Base-by-base conservation (phyloP, 352 stramenopile species). In the Phytophthora tentaculata region DNA sequence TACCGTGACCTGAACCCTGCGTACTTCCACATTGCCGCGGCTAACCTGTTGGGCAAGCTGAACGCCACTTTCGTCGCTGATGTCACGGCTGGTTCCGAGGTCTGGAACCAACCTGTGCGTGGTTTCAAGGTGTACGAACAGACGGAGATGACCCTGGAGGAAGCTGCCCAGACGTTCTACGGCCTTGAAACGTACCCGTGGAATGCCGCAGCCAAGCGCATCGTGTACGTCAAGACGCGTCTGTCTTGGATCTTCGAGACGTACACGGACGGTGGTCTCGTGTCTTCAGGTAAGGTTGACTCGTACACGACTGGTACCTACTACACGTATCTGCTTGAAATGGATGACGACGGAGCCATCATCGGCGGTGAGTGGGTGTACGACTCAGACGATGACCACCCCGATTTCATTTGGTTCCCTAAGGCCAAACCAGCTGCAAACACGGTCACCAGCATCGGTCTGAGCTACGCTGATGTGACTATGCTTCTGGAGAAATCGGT, bases 31-130 rank as follows among this genome's bases (percentile, higher is more conserved):
- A 73, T 83, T 23, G 74, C 67, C 17, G 50, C 79, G 47, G 22
- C 72, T 4, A 89, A 87, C 57, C 28, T 87, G 4, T 56, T 89
- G 2, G 76, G 71, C 6, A 66, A 64, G 3, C 60, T 81, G 20
- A 78, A 80, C 23, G 39, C 74, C 16, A 69, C 76, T 0, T 81
- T 87, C 57, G 65, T 87, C 16, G 59, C 73, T 3, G 81, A 89
- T 57, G 64, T 84, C 16, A 67, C 68, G 2, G 69, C 73, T 19
- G 69, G 65, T 6, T 53, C 47, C 0, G 64, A 79, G 49, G 79
- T 89, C 22, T 87, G 76, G 71, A 90, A 90, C 69, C 76, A 84
- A 47, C 80, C 81, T 3, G 71, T 90, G 37, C 56, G 61, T 32
- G 74, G 68, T 39, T 88, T 84, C 61, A 67, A 77, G 53, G 61